Conservation (phyloP, 768 basidiomycete genomes). For the Leucogyrophana mollusca region DNA sequence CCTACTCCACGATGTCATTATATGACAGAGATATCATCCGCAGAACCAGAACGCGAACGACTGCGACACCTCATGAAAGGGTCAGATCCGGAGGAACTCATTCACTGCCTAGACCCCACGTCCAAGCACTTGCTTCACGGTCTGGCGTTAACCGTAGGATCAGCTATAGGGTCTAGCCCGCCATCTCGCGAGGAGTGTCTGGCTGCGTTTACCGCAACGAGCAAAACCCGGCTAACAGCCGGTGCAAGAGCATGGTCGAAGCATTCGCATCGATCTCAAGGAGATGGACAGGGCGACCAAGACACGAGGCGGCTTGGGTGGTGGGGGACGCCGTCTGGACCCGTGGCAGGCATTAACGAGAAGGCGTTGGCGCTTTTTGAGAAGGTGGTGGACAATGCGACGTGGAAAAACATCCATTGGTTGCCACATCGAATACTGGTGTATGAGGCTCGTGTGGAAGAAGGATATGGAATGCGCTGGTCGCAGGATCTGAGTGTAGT, state of each 20-base stretch:
- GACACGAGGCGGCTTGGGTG: constrained; percentile 36
- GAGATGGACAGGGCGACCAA: constrained; percentile 4
- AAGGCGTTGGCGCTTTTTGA: constrained; percentile 50
- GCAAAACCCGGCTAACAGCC: constrained; percentile 50
- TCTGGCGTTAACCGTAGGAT: constrained; percentile 59
- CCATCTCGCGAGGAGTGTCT: constrained; percentile 51
- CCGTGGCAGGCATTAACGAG: constrained; percentile 52
- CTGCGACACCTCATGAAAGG: constrained; percentile 19
- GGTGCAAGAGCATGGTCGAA: constrained; percentile 70
- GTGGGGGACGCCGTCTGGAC: constrained; percentile 60
- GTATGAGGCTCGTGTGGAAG: constrained; percentile 56
- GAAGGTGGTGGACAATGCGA: constrained; percentile 49
- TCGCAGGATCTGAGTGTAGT: constrained; percentile 42
- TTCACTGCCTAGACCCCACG: constrained; percentile 28
- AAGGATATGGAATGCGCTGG: constrained; percentile 72
- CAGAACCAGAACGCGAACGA: constrained; percentile 35
- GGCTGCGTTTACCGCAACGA: constrained; percentile 45
- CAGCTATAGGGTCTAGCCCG: constrained; percentile 51
- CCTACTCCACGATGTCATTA: constrained; percentile 39
- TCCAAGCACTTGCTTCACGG: constrained; percentile 47
- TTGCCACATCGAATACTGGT: constrained; percentile 60
- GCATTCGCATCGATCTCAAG: constrained; percentile 53
- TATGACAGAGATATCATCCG: constrained; percentile 43
- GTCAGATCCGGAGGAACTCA: constrained; percentile 15
- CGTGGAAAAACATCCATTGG: constrained; percentile 69